Evolutionary conservation across 2,329 filamentous ascomycete species (phyloP), one percentile per base, ranked within the genome.

Genomic region (Scopulariopsis brevicaulis): DNA sequence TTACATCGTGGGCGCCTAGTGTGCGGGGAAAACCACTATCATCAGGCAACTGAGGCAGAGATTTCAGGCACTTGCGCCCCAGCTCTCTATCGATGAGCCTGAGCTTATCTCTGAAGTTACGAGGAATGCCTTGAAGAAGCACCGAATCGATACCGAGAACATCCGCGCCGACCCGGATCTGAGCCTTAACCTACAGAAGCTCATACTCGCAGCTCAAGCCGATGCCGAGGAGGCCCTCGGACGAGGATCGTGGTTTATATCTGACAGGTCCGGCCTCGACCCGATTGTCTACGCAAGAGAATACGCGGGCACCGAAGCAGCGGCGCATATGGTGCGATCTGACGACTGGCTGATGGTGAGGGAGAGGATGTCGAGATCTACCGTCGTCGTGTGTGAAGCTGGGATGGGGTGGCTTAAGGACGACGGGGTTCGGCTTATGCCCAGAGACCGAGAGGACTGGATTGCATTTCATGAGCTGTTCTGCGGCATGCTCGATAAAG

Each of bases 21-120:
- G 68, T 52, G 76, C 73, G 1, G 74, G 75, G 43, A 77, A 77
- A 61, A 76, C 72, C 1, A 76, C 75, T 0, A 65, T 77, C 1
- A 67, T 72, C 58, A 65, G 69, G 43, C 67, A 67, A 1, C 64
- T 77, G 2, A 63, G 64, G 25, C 56, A 32, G 0, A 59, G 63
- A 10, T 64, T 71, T 56, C 53, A 59, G 10, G 43, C 58, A 22
- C 35, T 58, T 37, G 22, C 53, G 14, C 53, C 15, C 3, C 60
- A 61, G 18, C 20, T 53, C 3, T 57, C 48, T 18, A 57, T 60
- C 7, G 34, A 60, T 8, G 59, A 43, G 2, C 66, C 65, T 8
- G 28, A 43, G 14, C 58, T 73, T 28, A 65, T 75, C 58, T 66
- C 61, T 1, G 72, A 75, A 60, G 70, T 74, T 1, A 72, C 73